Evolutionary conservation across 768 basidiomycete genomes (phyloP).

Genomic region (Saitozyma podzolica): DNA sequence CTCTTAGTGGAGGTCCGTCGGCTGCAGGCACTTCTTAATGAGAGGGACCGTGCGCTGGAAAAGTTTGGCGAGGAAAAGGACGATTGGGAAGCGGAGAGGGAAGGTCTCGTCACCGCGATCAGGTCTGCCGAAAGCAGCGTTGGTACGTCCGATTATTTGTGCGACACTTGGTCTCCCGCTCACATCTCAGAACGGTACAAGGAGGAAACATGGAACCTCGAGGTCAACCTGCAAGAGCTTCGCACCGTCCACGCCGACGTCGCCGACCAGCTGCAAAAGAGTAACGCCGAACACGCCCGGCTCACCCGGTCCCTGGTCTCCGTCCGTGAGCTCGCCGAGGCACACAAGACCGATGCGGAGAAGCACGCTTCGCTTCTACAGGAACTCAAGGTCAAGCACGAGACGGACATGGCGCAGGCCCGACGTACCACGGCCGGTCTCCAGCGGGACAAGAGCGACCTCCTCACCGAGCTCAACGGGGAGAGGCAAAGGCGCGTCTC

Average conservation of each 20-base stretch:
- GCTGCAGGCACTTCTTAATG: conserved; percentile 82
- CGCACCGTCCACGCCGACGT: conserved; percentile 68
- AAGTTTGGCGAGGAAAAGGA: conserved; percentile 91
- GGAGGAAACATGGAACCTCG: conserved; percentile 99
- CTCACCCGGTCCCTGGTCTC: conserved; percentile 71
- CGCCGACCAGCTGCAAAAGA: conserved; percentile 65
- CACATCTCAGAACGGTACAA: conserved; percentile 76
- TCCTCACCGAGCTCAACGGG: conserved; percentile 75
- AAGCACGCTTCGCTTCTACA: conserved; percentile 65
- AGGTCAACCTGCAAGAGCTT: conserved; percentile 86
- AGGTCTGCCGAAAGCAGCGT: conserved; percentile 76
- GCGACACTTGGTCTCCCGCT: not conserved
- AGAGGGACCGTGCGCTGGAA: conserved; percentile 88
- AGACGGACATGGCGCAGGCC: conserved; percentile 89
- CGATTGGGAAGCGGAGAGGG: conserved; percentile 75
- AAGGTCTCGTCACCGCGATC: conserved; percentile 71
- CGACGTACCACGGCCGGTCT: conserved; percentile 83
- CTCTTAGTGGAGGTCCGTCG: conserved; percentile 87
- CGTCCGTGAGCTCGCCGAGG: conserved; percentile 73
- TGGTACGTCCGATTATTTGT: conserved; percentile 57
- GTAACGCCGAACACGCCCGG: conserved; percentile 80
- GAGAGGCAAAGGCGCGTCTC: conserved; percentile 36
- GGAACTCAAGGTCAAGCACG: conserved; percentile 84
- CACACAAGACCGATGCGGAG: conserved; percentile 82
- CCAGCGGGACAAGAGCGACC: conserved; percentile 86